These are phyloP conservation scores for Fusarium sp. DNA, from an alignment of 2,329 filamentous ascomycete genomes.

Conservation along the genomic window DNA sequence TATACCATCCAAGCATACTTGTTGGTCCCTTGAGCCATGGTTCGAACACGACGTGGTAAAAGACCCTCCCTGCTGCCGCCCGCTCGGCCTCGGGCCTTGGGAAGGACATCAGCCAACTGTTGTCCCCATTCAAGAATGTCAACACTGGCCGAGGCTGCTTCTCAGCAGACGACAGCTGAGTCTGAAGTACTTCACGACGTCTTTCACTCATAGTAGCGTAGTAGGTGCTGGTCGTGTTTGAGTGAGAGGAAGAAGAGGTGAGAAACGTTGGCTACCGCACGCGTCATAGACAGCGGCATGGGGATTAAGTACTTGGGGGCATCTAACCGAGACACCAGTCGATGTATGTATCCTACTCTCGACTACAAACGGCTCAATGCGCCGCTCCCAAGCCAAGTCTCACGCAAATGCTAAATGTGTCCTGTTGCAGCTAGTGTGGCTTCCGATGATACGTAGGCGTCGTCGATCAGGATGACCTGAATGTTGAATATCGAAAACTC, in stretches of 20 bases:
- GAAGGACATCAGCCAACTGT: conserved; percentile 51
- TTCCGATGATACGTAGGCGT: background rate
- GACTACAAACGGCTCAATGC: background rate
- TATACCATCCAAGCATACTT: conserved; percentile 31
- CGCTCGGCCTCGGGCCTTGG: conserved; percentile 44
- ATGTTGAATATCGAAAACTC: background rate
- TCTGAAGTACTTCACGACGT: background rate
- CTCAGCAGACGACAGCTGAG: background rate
- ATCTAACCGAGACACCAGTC: background rate
- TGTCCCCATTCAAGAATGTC: conserved; percentile 51
- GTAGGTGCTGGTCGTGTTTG: background rate
- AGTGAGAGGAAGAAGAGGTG: background rate
- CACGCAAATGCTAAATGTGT: background rate
- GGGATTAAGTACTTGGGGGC: background rate
- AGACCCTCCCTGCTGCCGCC: conserved; percentile 34
- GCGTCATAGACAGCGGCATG: background rate
- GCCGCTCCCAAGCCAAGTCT: background rate
- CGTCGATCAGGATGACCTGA: background rate
- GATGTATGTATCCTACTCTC: background rate
- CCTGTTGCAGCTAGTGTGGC: background rate
- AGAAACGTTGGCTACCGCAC: background rate
- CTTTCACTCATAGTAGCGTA: background rate
- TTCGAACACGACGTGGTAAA: conserved; percentile 49
- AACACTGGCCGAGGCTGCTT: conserved; percentile 40
- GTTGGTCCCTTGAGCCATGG: conserved; percentile 49